Evolutionary conservation across 2,329 filamentous ascomycete species (phyloP).

Genomic region (Botryotinia convoluta): DNA sequence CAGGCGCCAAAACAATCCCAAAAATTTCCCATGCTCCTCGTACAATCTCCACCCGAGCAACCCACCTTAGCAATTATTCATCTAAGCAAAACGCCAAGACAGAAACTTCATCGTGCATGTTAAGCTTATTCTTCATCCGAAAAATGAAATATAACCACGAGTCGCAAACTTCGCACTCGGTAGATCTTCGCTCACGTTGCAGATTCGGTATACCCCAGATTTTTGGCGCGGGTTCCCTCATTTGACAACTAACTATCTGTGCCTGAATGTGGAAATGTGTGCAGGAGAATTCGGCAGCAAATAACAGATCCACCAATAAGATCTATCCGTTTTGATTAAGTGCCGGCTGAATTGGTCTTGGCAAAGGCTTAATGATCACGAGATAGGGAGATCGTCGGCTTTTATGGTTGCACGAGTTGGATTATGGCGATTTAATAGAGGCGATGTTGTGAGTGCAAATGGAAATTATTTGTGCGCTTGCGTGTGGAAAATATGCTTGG

Average conservation of each 20-base stretch:
- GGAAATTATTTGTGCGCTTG: slow-evolving; percentile 7
- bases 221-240: neutral
- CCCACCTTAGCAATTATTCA: neutral
- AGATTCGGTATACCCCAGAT: neutral
- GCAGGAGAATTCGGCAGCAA: neutral
- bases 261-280: neutral
- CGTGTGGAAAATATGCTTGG: neutral
- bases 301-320: slow-evolving; percentile 1
- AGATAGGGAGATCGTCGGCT: neutral
- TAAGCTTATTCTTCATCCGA: neutral
- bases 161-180: neutral
- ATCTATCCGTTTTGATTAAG: neutral
- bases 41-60: neutral
- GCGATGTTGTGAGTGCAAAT: neutral
- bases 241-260: neutral
- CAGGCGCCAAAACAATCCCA: neutral
- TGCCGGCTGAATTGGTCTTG: neutral
- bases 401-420: neutral
- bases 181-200: neutral
- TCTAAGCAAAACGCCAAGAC: neutral
- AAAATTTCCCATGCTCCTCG: neutral
- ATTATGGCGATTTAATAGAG: neutral
- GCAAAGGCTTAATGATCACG: neutral
- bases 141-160: neutral
- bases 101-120: slow-evolving; percentile 1